phyloP scores from a whole-genome alignment of 2,329 filamentous ascomycete species.

The Atkinsonella texensis region DNA sequence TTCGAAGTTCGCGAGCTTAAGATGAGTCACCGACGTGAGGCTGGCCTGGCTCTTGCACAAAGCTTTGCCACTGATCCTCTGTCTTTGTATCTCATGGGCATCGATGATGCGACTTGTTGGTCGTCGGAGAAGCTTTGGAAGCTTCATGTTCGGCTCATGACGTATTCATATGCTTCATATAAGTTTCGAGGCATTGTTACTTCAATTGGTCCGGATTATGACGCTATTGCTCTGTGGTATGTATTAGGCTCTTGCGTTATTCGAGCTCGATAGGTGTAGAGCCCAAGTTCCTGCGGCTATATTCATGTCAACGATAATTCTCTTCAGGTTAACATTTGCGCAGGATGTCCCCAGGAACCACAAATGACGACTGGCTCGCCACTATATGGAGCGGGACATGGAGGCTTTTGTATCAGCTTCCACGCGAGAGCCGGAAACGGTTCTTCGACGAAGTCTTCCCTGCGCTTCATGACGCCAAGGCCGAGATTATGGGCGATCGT shows the following conservation, averaged over 20 bases:
- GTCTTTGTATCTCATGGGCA: conserved; percentile 62
- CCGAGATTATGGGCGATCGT: conserved; percentile 52
- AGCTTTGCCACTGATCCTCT: conserved; percentile 68
- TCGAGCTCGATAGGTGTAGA: no score
- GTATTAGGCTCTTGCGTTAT: not conserved
- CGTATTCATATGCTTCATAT: conserved; percentile 65
- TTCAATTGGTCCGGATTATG: conserved; percentile 62
- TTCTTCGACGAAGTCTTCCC: conserved; percentile 71
- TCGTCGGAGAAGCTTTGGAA: conserved; percentile 60
- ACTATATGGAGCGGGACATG: conserved; percentile 65
- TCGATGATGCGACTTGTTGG: conserved; percentile 51
- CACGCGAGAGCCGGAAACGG: conserved; percentile 56
- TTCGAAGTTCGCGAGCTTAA: conserved; percentile 49
- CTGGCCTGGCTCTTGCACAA: conserved; percentile 59
- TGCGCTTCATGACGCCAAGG: conserved; percentile 61
- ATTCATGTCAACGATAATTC: not conserved
- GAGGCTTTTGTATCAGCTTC: conserved; percentile 64
- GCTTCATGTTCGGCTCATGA: conserved; percentile 65
- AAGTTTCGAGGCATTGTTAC: conserved; percentile 63
- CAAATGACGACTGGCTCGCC: conserved; percentile 63
- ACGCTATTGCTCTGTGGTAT: conserved; percentile 67
- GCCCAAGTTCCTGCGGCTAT: not conserved
- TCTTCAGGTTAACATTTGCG: conserved; percentile 1
- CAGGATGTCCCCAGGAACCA: conserved; percentile 64
- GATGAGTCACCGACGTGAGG: conserved; percentile 57